Base-by-base conservation (phyloP, 2,329 filamentous ascomycete species). In the Fusarium sarcochroum region DNA sequence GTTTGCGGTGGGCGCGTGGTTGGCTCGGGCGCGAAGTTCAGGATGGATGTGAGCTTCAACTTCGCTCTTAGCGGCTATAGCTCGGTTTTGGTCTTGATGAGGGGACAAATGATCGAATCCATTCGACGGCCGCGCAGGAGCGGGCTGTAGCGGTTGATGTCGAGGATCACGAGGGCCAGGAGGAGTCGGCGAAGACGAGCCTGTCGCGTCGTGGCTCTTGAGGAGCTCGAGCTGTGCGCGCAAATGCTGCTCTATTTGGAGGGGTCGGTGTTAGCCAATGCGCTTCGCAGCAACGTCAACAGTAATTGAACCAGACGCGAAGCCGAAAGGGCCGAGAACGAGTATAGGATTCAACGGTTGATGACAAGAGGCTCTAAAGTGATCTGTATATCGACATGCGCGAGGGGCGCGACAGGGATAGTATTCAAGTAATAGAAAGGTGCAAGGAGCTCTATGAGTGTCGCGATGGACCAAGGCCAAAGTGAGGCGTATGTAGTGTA, bases 11-110 rank as follows among this genome's bases (percentile, higher is more conserved):
- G 75, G 75, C 30, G 72, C 68, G 67, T 75, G 74, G 53, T 61
- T 68, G 35, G 65, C 60, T 58, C 74, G 72, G 40, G 75, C 80
- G 71, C 84, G 80, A 44, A 86, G 77, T 54, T 85, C 82, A 20
- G 84, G 84, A 61, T 86, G 83, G 49, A 86, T 85, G 63, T 82
- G 81, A 62, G 81, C 74, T 69, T 85, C 83, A 67, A 76, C 76
- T 64, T 82, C 80, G 63, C 77, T 53, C 66, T 81, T 79, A 63
- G 73, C 55, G 68, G 73, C 68, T 66, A 80, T 59, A 63, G 76
- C 73, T 66, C 77, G 78, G 60, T 75, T 68, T 61, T 73, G 75
- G 74, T 79, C 79, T 73, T 76, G 77, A 21, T 52, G 72, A 56
- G 76, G 74, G 48, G 77, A 70, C 58, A 80, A 70, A 58, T 81